Evolutionary conservation across 2,329 filamentous ascomycete genomes (phyloP).

Genomic region (Tolypocladium tundrense): DNA sequence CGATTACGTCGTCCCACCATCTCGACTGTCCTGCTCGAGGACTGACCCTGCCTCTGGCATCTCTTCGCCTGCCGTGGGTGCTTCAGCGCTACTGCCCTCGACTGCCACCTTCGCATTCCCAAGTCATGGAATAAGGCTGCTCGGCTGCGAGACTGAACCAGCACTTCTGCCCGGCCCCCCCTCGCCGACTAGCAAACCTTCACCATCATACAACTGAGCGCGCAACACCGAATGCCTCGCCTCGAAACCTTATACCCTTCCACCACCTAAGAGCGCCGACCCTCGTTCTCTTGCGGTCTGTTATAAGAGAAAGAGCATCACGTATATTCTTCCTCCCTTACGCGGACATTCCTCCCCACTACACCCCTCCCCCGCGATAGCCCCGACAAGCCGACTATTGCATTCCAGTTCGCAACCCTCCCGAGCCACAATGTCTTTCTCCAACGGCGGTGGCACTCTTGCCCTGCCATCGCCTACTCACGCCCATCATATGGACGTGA

Average conservation of each 20-base stretch:
- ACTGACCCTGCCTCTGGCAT: not conserved
- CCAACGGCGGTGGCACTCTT: constrained; percentile 58
- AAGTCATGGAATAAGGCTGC: constrained; percentile 5
- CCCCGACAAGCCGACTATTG: constrained; percentile 4
- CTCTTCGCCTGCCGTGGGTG: not conserved
- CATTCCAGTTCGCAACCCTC: constrained; percentile 16
- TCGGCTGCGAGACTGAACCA: constrained; percentile 1
- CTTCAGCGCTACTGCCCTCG: not conserved
- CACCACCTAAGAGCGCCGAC: not conserved
- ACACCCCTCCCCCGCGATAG: constrained; percentile 10
- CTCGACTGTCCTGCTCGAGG: not conserved
- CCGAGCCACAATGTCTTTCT: constrained; percentile 43
- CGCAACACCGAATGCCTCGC: not conserved
- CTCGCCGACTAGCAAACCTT: not conserved
- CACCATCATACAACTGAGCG: not conserved
- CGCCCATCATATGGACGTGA: constrained; percentile 71
- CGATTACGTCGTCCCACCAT: not conserved
- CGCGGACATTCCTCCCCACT: constrained; percentile 14
- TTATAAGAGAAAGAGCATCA: not conserved
- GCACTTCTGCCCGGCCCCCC: not conserved
- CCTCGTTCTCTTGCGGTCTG: not conserved
- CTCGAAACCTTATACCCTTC: not conserved
- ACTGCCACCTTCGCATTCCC: not conserved
- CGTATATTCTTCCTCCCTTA: constrained; percentile 1
- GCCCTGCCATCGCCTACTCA: constrained; percentile 81